Conservation (phyloP, 2,329 filamentous ascomycete species). For the Ophiosphaerella korrae region DNA sequence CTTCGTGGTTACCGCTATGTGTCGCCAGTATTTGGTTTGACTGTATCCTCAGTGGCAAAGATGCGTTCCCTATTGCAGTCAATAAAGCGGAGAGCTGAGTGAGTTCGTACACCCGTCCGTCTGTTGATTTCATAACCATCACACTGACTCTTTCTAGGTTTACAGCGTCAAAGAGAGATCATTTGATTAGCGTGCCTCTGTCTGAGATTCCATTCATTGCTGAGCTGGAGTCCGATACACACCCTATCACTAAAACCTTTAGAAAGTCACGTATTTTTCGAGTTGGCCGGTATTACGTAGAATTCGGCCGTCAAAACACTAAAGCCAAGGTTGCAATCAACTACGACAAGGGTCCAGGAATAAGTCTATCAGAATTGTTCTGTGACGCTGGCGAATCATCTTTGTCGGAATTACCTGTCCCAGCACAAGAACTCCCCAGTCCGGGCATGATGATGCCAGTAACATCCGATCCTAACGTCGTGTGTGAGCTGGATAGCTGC, state of each 20-base stretch:
- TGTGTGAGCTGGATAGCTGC: slow-evolving; percentile 1
- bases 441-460: not conserved
- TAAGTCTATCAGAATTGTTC: too few relatives aligned
- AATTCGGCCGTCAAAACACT: not conserved
- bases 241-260: not conserved
- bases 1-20: slow-evolving; percentile 3
- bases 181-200: not conserved
- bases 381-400: too few relatives aligned
- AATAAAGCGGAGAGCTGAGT: slow-evolving; percentile 10
- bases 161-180: not conserved
- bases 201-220: not conserved
- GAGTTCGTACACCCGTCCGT: slow-evolving; percentile 6
- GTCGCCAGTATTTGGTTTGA: slow-evolving; percentile 7
- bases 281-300: not conserved
- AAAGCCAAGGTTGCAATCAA: not conserved
- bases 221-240: not conserved
- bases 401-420: not conserved
- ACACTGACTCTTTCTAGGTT: slow-evolving; percentile 1
- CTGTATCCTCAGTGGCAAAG: slow-evolving; percentile 5
- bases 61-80: slow-evolving; percentile 15
- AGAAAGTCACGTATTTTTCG: not conserved
- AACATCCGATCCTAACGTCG: not conserved
- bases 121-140: not conserved
- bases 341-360: not conserved
- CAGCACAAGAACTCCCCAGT: slow-evolving; percentile 2